phyloP scores from a whole-genome alignment of 129 eudicot genomes.

The Smallanthus sonchifolius region DNA sequence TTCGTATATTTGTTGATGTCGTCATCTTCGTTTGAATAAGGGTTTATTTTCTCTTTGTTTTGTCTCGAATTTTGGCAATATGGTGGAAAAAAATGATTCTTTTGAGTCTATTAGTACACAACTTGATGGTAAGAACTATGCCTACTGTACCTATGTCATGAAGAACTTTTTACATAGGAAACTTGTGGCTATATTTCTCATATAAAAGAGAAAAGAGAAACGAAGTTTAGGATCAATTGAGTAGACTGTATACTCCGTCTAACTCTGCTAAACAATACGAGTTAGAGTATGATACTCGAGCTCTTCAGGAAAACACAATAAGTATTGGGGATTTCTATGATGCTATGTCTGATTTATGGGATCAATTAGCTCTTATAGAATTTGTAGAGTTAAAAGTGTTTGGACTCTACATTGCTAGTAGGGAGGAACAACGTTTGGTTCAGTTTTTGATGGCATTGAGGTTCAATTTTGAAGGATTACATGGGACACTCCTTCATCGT shows the following conservation, averaged over 20 bases:
- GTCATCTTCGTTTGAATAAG: no score
- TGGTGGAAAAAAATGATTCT: no score
- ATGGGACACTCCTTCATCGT: background rate
- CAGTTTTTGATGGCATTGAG: background rate
- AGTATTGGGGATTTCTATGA: background rate
- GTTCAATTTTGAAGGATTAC: no score
- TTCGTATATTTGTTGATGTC: no score
- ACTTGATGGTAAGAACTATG: background rate
- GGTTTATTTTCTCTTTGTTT: no score
- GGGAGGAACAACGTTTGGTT: background rate
- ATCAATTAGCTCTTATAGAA: background rate
- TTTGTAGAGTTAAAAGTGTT: background rate
- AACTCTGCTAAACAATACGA: background rate
- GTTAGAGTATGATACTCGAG: background rate
- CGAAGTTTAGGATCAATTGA: background rate
- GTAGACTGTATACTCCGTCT: background rate
- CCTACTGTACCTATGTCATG: conserved; percentile 1
- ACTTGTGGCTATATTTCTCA: background rate
- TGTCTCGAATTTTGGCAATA: no score
- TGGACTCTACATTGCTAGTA: background rate
- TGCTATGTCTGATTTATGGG: background rate
- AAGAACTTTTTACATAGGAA: background rate
- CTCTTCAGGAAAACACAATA: background rate
- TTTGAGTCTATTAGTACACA: no score
- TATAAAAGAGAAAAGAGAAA: background rate